These are phyloP conservation scores for Sugiyamaella marilandica DNA, from an alignment of 805 yeast genomes.

Conservation along the genomic window DNA sequence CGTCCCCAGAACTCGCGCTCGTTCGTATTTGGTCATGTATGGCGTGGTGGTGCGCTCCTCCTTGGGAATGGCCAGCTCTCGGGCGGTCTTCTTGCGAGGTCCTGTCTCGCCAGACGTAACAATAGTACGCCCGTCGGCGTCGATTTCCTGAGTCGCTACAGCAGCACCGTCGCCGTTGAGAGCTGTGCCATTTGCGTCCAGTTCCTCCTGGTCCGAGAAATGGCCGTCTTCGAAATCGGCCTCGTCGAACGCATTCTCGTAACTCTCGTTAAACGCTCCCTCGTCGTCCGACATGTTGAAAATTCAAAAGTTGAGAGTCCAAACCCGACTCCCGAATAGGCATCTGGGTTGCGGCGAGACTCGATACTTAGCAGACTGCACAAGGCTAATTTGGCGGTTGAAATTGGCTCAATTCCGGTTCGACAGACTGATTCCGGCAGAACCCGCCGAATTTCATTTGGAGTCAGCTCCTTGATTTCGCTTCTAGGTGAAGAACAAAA, in stretches of 20 bases:
- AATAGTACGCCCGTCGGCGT: constrained; percentile 70
- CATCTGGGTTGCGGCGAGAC: too few relatives aligned
- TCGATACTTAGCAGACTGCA: too few relatives aligned
- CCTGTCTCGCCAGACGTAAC: constrained; percentile 56
- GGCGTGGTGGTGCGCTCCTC: constrained; percentile 94
- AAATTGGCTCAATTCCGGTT: too few relatives aligned
- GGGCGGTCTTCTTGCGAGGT: constrained; percentile 56
- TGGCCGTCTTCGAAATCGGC: constrained; percentile 86
- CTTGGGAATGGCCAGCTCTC: constrained; percentile 81
- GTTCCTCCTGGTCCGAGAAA: constrained; percentile 66
- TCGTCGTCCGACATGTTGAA: constrained; percentile 41
- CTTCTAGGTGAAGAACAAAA: too few relatives aligned
- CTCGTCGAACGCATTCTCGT: constrained; percentile 35
- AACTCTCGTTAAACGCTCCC: constrained; percentile 48
- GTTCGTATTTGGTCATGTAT: constrained; percentile 97
- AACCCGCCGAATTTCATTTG: too few relatives aligned
- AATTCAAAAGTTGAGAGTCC: not conserved
- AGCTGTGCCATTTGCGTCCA: constrained; percentile 39
- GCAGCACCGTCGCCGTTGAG: constrained; percentile 31
- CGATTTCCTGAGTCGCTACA: constrained; percentile 42
- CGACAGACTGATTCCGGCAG: too few relatives aligned
- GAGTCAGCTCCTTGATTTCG: too few relatives aligned
- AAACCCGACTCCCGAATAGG: not conserved
- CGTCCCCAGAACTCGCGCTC: constrained; percentile 96
- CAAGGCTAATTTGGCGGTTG: too few relatives aligned